Percentiles rank a stretch among this genome's conserved stretches.
Evolutionary conservation across 768 basidiomycete species (phyloP).

Genomic region (Mycena vitilis): DNA sequence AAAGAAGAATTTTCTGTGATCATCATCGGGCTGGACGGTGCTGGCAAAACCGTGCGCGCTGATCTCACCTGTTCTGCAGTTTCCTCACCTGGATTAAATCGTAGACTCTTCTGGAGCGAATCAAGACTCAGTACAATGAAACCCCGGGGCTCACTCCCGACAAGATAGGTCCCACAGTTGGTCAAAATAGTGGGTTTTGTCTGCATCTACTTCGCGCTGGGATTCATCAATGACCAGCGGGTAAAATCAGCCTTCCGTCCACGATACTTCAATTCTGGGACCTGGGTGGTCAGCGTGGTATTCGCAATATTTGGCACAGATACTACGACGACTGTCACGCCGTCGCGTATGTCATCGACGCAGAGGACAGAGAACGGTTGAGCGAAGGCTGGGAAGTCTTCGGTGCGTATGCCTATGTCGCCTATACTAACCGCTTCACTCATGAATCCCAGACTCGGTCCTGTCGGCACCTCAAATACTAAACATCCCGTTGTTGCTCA

Average conservation of each 20-base stretch:
- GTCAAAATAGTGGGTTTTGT: constrained; percentile 89
- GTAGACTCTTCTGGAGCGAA: constrained; percentile 90
- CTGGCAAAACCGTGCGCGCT: constrained; percentile 83
- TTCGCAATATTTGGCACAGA: constrained; percentile 92
- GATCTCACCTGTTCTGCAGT: background rate
- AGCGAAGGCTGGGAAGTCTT: constrained; percentile 98
- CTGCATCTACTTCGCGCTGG: background rate
- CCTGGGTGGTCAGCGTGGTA: constrained; percentile 93
- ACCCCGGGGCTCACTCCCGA: constrained; percentile 89
- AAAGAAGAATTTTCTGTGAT: constrained; percentile 95
- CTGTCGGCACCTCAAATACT: constrained; percentile 91
- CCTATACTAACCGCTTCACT: constrained; percentile 7
- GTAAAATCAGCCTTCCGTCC: constrained; percentile 92
- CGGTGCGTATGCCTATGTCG: constrained; percentile 63
- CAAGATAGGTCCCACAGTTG: constrained; percentile 96
- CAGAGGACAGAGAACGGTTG: constrained; percentile 88
- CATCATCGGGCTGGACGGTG: constrained; percentile 93
- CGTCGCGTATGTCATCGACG: constrained; percentile 95
- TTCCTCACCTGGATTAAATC: constrained; percentile 21
- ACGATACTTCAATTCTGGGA: constrained; percentile 98
- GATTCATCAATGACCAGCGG: constrained; percentile 62
- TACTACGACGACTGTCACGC: constrained; percentile 99
- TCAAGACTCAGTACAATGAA: constrained; percentile 92
- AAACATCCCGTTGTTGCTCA: constrained; percentile 87
- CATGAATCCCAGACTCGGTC: constrained; percentile 71